Conservation (phyloP, 2,329 filamentous ascomycete species). For the Epicoccum nigrum region DNA sequence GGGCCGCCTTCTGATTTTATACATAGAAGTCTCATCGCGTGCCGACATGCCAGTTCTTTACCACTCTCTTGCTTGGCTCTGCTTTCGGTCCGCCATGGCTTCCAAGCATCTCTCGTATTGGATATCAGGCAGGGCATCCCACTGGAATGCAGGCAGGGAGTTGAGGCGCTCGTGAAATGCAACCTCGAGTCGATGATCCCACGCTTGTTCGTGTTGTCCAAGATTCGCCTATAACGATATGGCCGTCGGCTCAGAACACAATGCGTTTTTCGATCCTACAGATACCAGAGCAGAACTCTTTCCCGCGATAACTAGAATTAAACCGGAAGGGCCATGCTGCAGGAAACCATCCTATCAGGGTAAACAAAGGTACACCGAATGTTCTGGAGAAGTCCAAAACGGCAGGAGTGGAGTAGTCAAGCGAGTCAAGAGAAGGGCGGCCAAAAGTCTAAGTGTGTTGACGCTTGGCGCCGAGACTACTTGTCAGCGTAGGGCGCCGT, state of each 20-base stretch:
- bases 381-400: conserved; percentile 5
- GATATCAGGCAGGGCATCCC: conserved; percentile 7
- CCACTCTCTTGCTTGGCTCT: neutral
- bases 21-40: neutral
- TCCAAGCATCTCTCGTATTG: conserved; percentile 21
- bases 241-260: conserved; percentile 13
- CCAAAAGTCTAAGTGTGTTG: conserved; percentile 11
- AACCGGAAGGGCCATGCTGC: conserved; percentile 8
- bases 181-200: conserved; percentile 1
- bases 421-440: conserved; percentile 12
- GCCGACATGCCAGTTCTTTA: neutral
- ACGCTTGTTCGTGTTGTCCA: neutral
- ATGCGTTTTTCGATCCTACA: neutral
- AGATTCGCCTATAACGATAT: conserved; percentile 20
- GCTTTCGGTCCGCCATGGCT: conserved; percentile 20
- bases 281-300: conserved; percentile 3
- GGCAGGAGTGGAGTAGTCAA: conserved; percentile 13
- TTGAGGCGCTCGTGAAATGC: conserved; percentile 5
- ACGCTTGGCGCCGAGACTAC: conserved; percentile 32
- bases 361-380: conserved; percentile 8
- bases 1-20: neutral
- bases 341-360: conserved; percentile 15
- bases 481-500: conserved; percentile 14
- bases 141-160: neutral
- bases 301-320: conserved; percentile 5